A percentile compares a stretch with the other conserved stretches of the same genome.
These are phyloP conservation scores for Powellomyces hirtus DNA, from an alignment of 192 early-diverging fungal species.

Conservation along the genomic window DNA sequence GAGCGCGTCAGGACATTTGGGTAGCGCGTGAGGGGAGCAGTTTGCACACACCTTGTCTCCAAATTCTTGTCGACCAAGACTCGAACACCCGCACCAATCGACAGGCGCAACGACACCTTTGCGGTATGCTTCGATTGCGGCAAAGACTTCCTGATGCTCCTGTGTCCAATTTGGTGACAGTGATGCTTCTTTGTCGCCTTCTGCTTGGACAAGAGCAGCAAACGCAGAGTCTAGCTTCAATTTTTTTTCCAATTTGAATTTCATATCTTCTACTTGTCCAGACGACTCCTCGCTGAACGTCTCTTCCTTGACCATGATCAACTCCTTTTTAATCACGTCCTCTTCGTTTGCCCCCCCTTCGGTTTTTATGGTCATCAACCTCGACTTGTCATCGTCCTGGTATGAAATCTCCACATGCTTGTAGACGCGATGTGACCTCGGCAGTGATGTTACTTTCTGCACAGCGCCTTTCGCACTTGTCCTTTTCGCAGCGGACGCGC, in stretches of 20 bases:
- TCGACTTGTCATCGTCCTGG: not conserved
- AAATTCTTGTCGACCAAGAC: conserved; percentile 1
- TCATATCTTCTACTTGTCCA: too few species aligned
- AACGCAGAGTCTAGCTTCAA: not conserved
- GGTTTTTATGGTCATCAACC: too few species aligned
- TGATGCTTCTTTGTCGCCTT: not conserved
- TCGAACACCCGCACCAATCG: conserved; percentile 11
- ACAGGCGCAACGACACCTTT: conserved; percentile 14
- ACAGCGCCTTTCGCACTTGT: not conserved
- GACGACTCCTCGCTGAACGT: too few species aligned
- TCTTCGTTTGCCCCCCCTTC: too few species aligned
- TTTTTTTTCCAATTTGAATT: not conserved
- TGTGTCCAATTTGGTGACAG: too few species aligned
- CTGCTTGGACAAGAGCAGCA: not conserved
- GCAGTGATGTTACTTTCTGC: too few species aligned
- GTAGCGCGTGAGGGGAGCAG: not conserved
- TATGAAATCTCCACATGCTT: not conserved
- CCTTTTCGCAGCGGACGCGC: not conserved
- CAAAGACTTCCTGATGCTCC: not conserved
- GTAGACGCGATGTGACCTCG: not conserved
- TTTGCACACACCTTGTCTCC: conserved; percentile 9
- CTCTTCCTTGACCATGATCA: too few species aligned
- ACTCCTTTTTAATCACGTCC: too few species aligned
- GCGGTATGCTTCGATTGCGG: not conserved
- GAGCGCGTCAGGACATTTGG: not conserved